Evolutionary conservation across 1,284 basidiomycete species (phyloP), one percentile per base, ranked within the genome.

Genomic region (Dichomitus squalens): DNA sequence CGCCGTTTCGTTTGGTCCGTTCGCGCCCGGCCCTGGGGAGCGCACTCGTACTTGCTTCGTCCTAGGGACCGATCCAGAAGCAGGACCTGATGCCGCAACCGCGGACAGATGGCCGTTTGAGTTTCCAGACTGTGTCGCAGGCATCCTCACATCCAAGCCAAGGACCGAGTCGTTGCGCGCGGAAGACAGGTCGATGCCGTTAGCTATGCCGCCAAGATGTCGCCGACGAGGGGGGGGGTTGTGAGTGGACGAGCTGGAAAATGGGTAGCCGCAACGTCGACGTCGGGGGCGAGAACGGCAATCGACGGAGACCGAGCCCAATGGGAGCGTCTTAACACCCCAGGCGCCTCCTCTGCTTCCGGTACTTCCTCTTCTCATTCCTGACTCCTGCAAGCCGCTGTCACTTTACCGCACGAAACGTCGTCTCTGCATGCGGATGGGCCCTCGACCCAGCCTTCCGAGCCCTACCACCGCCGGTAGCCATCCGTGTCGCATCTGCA

Each of bases 41-140:
- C 62, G 62, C 20, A 57, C 55, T 20, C 62, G 62, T 20, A 57
- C 62, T 27, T 61, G 62, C 55, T 64, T 64, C n/a, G 57, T 53
- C 40, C 62, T 57, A 46, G 55, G 41, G 49, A 48, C 55, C 31
- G 62, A 57, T 27, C 44, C 49, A 34, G 62, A 53, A 36, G 51
- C 43, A 43, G 62, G 39, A 34, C 46, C 50, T 40, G 62, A 38
- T 20, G 59, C 52, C 49, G 57, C 21, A 36, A 44, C 44, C 40
- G 62, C 35, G 53, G 62, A 56, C 23, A 64, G 57, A 49, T 61
- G 59, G 43, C 59, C 59, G 53, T 60, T 60, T 33, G 61, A 52
- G 53, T 59, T 64, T 41, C 39, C 52, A 52, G 59, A 29, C 41
- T 64, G 62, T 9, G 59, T 51, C 4, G 59, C 57, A 29, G 62